phyloP scores from a whole-genome alignment of 2,329 filamentous ascomycete species.

The Tympanopsis confertula region DNA sequence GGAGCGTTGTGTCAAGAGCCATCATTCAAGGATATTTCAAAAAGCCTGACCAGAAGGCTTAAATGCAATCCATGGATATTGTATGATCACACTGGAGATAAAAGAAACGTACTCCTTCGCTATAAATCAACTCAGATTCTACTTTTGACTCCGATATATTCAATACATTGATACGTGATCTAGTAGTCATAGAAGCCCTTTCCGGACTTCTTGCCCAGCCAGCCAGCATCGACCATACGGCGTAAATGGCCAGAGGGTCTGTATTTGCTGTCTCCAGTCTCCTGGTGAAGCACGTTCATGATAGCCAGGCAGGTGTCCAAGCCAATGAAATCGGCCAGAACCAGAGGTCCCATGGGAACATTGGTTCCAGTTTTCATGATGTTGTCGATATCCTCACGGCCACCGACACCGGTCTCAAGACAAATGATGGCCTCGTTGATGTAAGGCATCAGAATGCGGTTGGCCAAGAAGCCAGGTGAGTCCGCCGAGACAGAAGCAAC shows the following conservation, averaged over 20 bases:
- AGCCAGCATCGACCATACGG: slow-evolving; percentile 97
- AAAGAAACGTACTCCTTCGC: too few species aligned
- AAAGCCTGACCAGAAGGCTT: too few species aligned
- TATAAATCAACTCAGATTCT: too few species aligned
- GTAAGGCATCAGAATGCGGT: slow-evolving; percentile 96
- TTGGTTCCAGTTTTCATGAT: slow-evolving; percentile 99
- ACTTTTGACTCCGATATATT: too few species aligned
- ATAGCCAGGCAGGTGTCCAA: slow-evolving; percentile 92
- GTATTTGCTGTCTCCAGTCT: slow-evolving; percentile 94
- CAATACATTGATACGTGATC: too few species aligned
- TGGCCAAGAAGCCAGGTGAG: slow-evolving; percentile 86
- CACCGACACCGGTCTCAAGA: slow-evolving; percentile 82
- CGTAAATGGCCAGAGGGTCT: slow-evolving; percentile 73
- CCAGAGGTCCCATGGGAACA: slow-evolving; percentile 92
- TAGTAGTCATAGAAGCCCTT: slow-evolving; percentile 92
- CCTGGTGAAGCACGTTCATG: slow-evolving; percentile 85
- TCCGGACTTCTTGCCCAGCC: slow-evolving; percentile 93
- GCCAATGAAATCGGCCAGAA: slow-evolving; percentile 92
- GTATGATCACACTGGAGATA: too few species aligned
- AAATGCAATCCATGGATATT: too few species aligned
- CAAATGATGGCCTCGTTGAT: slow-evolving; percentile 98
- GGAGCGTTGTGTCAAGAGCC: too few species aligned
- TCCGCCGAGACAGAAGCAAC: slow-evolving; percentile 78
- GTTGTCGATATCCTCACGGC: slow-evolving; percentile 80
- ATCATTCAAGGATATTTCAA: too few species aligned